Percentiles rank a stretch among this genome's conserved stretches.
These are phyloP conservation scores for Sporothrix humicola DNA, from an alignment of 2,329 filamentous ascomycete species.

Conservation along the genomic window DNA sequence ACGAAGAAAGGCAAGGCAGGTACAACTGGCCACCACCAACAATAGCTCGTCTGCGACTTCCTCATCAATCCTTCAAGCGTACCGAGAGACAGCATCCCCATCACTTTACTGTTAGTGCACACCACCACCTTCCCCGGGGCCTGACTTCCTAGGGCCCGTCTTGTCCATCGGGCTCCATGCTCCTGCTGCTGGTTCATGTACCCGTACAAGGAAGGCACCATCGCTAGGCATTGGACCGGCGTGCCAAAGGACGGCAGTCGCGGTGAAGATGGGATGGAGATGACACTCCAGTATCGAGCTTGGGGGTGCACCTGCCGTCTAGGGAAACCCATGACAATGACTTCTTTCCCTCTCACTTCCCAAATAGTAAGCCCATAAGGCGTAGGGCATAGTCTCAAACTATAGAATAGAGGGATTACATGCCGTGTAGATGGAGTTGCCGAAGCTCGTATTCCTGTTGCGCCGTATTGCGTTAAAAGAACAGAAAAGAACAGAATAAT, in stretches of 20 bases:
- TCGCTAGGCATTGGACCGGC: background rate
- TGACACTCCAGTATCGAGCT: background rate
- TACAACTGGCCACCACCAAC: background rate
- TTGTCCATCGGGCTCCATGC: background rate
- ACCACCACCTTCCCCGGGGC: background rate
- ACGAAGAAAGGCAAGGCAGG: background rate
- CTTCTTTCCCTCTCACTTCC: background rate
- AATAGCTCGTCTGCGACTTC: background rate
- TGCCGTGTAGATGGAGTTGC: background rate
- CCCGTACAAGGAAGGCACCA: background rate
- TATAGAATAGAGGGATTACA: background rate
- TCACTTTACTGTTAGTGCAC: background rate
- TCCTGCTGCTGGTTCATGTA: background rate
- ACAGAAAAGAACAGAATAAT: background rate
- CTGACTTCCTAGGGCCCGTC: slow-evolving; percentile 17
- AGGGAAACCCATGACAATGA: background rate
- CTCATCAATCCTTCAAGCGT: background rate
- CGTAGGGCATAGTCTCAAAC: background rate
- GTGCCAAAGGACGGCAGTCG: background rate
- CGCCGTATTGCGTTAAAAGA: background rate
- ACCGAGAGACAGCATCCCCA: background rate
- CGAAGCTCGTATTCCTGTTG: background rate
- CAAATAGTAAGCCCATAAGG: background rate
- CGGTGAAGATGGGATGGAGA: background rate
- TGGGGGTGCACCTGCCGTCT: background rate